Evolutionary conservation across 345 rosid genomes (phyloP), one percentile per base, ranked within the genome.

Genomic region (Brassica incana): DNA sequence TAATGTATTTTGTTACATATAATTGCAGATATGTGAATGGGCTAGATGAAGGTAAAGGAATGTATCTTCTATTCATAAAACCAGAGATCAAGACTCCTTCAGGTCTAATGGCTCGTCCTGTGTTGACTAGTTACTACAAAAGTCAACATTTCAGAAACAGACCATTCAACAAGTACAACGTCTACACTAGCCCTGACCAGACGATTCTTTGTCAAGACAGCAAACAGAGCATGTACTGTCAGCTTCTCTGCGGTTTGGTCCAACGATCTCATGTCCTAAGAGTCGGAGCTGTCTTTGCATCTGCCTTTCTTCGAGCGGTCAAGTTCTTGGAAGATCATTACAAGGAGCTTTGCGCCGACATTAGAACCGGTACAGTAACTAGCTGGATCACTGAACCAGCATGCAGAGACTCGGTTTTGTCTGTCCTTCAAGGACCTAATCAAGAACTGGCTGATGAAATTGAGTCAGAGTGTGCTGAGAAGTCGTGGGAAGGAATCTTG

Each of bases 191-290:
- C 67, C 98, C 98, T 23, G 93, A 94, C 78, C 97, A 91, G 77
- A 84, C 94, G 38, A 94, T 92, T 81, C 84, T 91, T 72, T 94
- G 97, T 86, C 84, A 85, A 33, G 97, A 94, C 87, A 88, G 90
- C 89, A 92, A 89, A 81, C 98, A 94, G 80, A 94, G 98, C 87
- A 91, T 94, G 97, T 92, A 87, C 86, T 91, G 91, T 75, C 98
- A 94, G 65, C 82, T 94, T 67, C 95, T 94, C 14, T 94, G 97
- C 76, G 97, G 98, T 50, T 74, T 94, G 56, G 86, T 85, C 33
- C 97, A 92, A 67, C 84, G 95, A 43, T 72, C 86, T 0, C 92
- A 94, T 72, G 98, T 94, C 67, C 81, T 91, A 27, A 77, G 97
- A 38, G 93, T 92, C 1, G 98, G 97, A 15, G 97, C 98, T 52